Evolutionary conservation across 805 yeast genomes (phyloP).

Genomic region (Zygosaccharomyces rouxii): DNA sequence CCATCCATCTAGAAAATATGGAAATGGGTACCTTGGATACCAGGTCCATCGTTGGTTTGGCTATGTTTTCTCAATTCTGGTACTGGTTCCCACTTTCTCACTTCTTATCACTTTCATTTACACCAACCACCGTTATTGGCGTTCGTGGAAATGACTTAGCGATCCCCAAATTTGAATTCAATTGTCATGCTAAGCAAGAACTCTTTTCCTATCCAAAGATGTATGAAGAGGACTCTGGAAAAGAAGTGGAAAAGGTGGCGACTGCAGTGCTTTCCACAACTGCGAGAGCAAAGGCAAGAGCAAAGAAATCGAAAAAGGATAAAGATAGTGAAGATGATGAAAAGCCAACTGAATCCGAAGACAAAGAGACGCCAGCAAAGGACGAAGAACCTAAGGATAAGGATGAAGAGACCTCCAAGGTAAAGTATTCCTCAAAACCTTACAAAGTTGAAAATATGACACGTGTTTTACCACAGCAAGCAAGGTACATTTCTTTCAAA

Average conservation of each 20-base stretch:
- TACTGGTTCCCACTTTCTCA: conserved; percentile 98
- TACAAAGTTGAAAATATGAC: conserved; percentile 74
- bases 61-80: conserved; percentile 92
- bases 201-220: conserved; percentile 87
- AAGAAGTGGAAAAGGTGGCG: conserved; percentile 81
- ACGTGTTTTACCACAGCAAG: conserved; percentile 85
- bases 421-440: conserved; percentile 57
- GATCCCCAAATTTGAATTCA: conserved; percentile 76
- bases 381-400: conserved; percentile 24
- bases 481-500: conserved; percentile 77
- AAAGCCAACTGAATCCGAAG: conserved; percentile 28
- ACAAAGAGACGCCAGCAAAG: conserved; percentile 24
- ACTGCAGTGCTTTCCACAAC: conserved; percentile 95
- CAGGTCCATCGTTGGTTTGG: conserved; percentile 87
- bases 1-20: conserved; percentile 81
- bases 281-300: conserved; percentile 83
- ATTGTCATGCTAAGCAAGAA: conserved; percentile 76
- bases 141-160: conserved; percentile 72
- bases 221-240: conserved; percentile 69
- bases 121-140: conserved; percentile 88
- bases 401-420: conserved; percentile 35
- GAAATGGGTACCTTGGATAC: conserved; percentile 88
- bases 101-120: conserved; percentile 83
- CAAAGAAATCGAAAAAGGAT: conserved; percentile 57
- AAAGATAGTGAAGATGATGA: conserved; percentile 42